phyloP scores from a whole-genome alignment of 1,139 yeast species.

The Geotrichum fermentans region DNA sequence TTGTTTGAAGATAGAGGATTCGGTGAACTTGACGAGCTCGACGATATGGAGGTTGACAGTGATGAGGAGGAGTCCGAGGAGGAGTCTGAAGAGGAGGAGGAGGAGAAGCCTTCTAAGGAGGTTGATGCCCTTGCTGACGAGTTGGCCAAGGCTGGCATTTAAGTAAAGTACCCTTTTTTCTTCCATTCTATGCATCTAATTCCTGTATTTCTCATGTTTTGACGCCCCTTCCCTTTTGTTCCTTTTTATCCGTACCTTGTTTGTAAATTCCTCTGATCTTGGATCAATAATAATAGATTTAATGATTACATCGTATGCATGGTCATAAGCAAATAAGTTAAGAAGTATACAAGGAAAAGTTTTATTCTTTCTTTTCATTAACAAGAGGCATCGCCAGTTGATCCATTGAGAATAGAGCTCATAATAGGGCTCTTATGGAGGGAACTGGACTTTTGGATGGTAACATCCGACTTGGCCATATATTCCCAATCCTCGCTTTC shows the following conservation, averaged over 20 bases:
- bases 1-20: constrained; percentile 68
- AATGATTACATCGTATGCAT: too few species aligned
- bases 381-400: too few species aligned
- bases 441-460: constrained; percentile 1
- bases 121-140: constrained; percentile 37
- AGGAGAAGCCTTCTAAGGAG: constrained; percentile 38
- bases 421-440: too few species aligned
- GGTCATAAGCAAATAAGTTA: too few species aligned
- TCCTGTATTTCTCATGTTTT: not conserved
- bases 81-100: constrained; percentile 59
- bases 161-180: not conserved
- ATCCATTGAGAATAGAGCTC: too few species aligned
- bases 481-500: constrained; percentile 13
- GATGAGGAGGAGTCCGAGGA: constrained; percentile 80
- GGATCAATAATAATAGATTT: too few species aligned
- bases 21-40: constrained; percentile 86
- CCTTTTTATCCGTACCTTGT: not conserved
- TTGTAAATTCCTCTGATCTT: not conserved
- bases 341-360: too few species aligned
- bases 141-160: constrained; percentile 42
- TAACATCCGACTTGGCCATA: constrained; percentile 11
- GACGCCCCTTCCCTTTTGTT: not conserved
- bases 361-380: too few species aligned
- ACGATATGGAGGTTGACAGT: constrained; percentile 87
- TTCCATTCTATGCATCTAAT: not conserved